Evolutionary conservation across 179 eudicot species (phyloP).

Genomic region (Patellifolia procumbens): DNA sequence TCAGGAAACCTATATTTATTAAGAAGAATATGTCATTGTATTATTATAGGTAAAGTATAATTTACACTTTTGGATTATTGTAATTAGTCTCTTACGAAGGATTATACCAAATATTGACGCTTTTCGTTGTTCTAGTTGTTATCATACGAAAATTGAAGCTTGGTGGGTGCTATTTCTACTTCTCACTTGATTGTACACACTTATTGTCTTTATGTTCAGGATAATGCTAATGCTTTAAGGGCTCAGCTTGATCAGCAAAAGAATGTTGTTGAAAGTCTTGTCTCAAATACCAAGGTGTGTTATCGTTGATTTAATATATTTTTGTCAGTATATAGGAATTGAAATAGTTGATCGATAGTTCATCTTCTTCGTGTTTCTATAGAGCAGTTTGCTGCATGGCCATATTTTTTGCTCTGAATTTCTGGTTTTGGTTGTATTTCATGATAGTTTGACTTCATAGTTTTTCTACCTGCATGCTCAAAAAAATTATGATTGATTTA

Average conservation of each 20-base stretch:
- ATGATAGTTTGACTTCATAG: not conserved
- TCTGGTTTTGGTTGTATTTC: not conserved
- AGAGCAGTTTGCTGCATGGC: not conserved
- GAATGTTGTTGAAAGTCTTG: slow-evolving; percentile 79
- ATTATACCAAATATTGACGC: not conserved
- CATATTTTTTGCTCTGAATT: not conserved
- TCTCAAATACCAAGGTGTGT: slow-evolving; percentile 88
- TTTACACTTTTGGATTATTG: not conserved
- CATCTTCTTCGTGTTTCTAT: not conserved
- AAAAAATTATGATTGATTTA: not conserved
- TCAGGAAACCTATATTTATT: not conserved
- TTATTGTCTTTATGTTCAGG: slow-evolving; percentile 48
- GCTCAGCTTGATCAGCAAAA: slow-evolving; percentile 97
- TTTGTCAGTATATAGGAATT: not conserved
- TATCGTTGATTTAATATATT: slow-evolving; percentile 7
- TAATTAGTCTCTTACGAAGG: not conserved
- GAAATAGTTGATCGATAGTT: not conserved
- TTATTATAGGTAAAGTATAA: too few species aligned
- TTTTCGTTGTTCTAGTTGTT: not conserved
- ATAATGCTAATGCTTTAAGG: slow-evolving; percentile 81
- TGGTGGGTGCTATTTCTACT: not conserved
- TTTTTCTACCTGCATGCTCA: not conserved
- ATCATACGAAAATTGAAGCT: not conserved
- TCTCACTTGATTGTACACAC: slow-evolving; percentile 4
- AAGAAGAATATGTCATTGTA: not conserved